These are phyloP conservation scores for Verticillium nonalfalfae DNA, from an alignment of 2,329 filamentous ascomycete species.

Conservation along the genomic window DNA sequence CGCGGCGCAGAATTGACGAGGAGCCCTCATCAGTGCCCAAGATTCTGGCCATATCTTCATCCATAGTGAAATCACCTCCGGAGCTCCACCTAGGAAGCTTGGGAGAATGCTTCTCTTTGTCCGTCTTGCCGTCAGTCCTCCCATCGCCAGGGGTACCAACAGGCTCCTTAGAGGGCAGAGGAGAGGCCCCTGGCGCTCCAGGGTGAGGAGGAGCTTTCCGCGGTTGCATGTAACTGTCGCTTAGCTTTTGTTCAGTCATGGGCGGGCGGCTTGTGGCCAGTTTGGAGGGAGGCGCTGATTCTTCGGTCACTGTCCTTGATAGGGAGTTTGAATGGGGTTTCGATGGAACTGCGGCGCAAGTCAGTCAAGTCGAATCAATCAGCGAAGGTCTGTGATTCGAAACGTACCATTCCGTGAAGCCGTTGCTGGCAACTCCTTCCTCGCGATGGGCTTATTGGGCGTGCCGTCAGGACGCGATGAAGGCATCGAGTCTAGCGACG, in stretches of 20 bases:
- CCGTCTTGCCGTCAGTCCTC: background rate
- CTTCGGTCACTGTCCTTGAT: constrained; percentile 16
- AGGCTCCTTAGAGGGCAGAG: constrained; percentile 28
- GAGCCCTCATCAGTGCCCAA: constrained; percentile 70
- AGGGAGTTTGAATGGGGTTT: constrained; percentile 12
- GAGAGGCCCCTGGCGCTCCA: constrained; percentile 23
- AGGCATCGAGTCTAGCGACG: constrained; percentile 35
- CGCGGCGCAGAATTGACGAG: constrained; percentile 75
- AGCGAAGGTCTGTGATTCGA: background rate
- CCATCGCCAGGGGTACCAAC: constrained; percentile 28
- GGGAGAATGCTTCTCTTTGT: constrained; percentile 47
- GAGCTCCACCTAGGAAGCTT: constrained; percentile 69
- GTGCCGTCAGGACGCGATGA: constrained; percentile 31
- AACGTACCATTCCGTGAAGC: constrained; percentile 37
- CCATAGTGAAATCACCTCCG: constrained; percentile 85
- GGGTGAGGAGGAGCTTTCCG: constrained; percentile 50
- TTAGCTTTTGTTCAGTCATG: constrained; percentile 33
- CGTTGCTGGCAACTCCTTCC: constrained; percentile 55
- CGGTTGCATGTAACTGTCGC: constrained; percentile 52
- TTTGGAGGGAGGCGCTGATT: constrained; percentile 10
- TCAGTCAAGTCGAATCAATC: background rate
- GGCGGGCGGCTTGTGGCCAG: constrained; percentile 17
- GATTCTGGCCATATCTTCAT: constrained; percentile 91
- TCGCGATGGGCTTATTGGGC: constrained; percentile 44
- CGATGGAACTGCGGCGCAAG: background rate